Evolutionary conservation across 306 rosid species (phyloP).

Genomic region (Quercus variabilis): DNA sequence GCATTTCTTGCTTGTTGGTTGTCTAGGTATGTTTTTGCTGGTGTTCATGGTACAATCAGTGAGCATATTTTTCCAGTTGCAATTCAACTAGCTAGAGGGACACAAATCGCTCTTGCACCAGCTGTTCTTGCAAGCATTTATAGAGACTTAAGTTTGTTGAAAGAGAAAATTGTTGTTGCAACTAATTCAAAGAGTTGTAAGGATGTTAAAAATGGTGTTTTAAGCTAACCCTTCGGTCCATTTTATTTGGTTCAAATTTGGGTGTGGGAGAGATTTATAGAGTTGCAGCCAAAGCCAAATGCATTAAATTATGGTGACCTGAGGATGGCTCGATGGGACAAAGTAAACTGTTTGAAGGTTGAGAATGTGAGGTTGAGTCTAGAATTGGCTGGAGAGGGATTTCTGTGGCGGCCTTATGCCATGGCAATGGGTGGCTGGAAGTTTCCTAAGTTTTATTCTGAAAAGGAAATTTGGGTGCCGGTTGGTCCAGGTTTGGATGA

Average conservation of each 20-base stretch:
- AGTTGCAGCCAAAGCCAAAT: background rate
- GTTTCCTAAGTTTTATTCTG: too few relatives aligned
- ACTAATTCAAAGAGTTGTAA: background rate
- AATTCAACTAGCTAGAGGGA: constrained; percentile 16
- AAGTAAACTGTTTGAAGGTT: background rate
- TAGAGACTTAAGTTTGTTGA: background rate
- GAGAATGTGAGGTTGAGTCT: constrained; percentile 4
- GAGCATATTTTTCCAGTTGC: background rate
- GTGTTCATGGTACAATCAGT: background rate
- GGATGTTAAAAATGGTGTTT: background rate
- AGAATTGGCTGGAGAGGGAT: constrained; percentile 17
- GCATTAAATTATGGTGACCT: background rate
- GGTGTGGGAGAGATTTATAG: constrained; percentile 53
- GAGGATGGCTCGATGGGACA: constrained; percentile 26
- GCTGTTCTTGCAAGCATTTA: constrained; percentile 12
- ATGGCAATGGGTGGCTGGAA: too few relatives aligned
- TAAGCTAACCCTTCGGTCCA: constrained; percentile 19
- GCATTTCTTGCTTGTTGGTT: background rate
- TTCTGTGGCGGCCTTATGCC: constrained; percentile 46
- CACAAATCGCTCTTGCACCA: constrained; percentile 1
- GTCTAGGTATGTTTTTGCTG: background rate
- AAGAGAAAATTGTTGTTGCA: background rate
- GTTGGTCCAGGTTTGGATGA: too few relatives aligned
- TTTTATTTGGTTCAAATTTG: constrained; percentile 49
- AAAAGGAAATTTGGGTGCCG: too few relatives aligned